Base-by-base conservation (phyloP, 495 filamentous ascomycete genomes). In the Talaromyces stipitatus region DNA sequence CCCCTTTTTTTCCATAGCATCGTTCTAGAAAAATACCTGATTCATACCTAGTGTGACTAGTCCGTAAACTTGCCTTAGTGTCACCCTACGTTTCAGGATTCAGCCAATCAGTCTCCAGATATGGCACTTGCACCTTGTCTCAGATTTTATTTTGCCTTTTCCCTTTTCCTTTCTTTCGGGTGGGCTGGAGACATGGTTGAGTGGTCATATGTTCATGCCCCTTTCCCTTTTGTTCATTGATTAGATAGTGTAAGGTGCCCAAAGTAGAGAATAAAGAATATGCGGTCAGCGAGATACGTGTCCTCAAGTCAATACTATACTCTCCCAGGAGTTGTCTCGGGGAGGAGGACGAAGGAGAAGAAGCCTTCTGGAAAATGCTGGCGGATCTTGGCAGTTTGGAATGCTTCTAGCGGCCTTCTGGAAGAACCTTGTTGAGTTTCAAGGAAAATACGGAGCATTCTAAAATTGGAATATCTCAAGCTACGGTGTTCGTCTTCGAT, bases 361-460 rank as follows among this genome's bases (percentile, higher is more conserved):
- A 36, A 14, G n/a, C 18, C 36, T 38, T 38, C 33, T 38, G 16
- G 43, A 46, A 46, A 47, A 47, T 7, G 16, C n/a, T 47, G 43
- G 43, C 43, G 43, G 10, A 18, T n/a, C 43, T 26, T 47, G 43
- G 43, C 43, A 26, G 36, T 41, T 41, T 41, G n/a, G 43, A 26
- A 26, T 47, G 9, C 43, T 47, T 47, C 43, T 47, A 47, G 43
- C 43, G 43, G 43, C 43, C 20, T 47, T 47, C 43, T 47, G 43
- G 43, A 47, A 47, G 16, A 47, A 41, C 36, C 18, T 41, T 41
- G 36, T 41, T 41, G 18, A 4, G 16, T 36, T 36, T 36, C 4
- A 16, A 38, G 33, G 33, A n/a, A n/a, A n/a, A n/a, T n/a, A 2
- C n/a, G 32, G 14, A 5, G 32, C 36, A 16, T 41, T 41, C 36